A percentile compares a stretch with the other conserved stretches of the same genome.
phyloP scores from a whole-genome alignment of 768 basidiomycete genomes.

The Suillus ampliporus region DNA sequence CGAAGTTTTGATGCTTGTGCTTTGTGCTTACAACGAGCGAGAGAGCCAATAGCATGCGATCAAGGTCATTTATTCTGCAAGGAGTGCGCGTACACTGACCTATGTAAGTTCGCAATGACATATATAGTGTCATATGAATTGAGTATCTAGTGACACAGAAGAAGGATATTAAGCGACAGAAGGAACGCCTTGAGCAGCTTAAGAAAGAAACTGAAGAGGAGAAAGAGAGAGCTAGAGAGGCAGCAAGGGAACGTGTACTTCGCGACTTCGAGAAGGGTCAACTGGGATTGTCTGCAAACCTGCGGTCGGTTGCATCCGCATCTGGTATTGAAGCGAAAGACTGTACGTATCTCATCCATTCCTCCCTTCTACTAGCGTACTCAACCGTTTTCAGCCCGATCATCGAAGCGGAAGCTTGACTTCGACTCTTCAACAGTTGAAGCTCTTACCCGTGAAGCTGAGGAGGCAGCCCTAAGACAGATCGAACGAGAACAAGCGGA shows the following conservation, averaged over 20 bases:
- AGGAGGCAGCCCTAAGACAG: constrained; percentile 82
- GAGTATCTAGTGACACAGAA: constrained; percentile 78
- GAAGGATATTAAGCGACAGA: constrained; percentile 91
- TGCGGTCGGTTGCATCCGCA: constrained; percentile 40
- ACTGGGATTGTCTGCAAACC: constrained; percentile 62
- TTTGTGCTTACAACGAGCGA: constrained; percentile 82
- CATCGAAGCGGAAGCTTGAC: constrained; percentile 85
- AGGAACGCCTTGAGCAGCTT: constrained; percentile 73
- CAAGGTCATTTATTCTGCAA: constrained; percentile 96
- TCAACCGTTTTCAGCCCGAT: constrained; percentile 47
- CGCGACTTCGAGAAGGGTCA: constrained; percentile 90
- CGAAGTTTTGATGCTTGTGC: constrained; percentile 90
- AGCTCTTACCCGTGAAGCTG: constrained; percentile 75
- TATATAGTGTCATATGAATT: constrained; percentile 17
- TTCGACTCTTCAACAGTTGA: constrained; percentile 79
- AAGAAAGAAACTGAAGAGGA: constrained; percentile 85
- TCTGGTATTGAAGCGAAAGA: constrained; percentile 46
- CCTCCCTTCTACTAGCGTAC: background rate
- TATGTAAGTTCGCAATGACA: constrained; percentile 56
- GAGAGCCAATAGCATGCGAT: constrained; percentile 82
- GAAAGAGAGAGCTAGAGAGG: constrained; percentile 64
- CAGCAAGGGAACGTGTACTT: constrained; percentile 88
- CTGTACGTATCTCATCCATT: constrained; percentile 31
- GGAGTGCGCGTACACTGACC: constrained; percentile 89
- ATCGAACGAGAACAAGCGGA: constrained; percentile 90